Evolutionary conservation across 2,329 filamentous ascomycete species (phyloP).

Genomic region (Mariannaea sp.): DNA sequence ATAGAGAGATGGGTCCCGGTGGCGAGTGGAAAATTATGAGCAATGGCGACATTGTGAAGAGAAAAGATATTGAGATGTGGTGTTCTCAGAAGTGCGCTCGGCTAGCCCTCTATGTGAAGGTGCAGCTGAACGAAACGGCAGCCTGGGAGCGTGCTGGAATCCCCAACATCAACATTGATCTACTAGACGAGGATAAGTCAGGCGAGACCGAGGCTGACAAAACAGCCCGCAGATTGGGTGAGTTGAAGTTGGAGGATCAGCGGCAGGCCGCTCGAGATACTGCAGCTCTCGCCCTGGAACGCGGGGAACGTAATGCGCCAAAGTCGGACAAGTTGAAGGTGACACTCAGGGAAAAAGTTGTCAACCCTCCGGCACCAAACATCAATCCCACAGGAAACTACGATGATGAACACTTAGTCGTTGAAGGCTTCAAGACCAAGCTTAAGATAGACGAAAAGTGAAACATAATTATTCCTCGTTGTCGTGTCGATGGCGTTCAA

Average conservation of each 20-base stretch:
- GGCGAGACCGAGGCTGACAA: constrained; percentile 49
- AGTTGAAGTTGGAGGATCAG: constrained; percentile 52
- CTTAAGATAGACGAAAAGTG: constrained; percentile 26
- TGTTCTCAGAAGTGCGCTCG: constrained; percentile 80
- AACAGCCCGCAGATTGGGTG: constrained; percentile 45
- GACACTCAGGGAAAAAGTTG: constrained; percentile 57
- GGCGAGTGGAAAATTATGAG: constrained; percentile 71
- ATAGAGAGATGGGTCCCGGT: constrained; percentile 58
- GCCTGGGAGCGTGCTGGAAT: constrained; percentile 78
- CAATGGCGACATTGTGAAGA: constrained; percentile 67
- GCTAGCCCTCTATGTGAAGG: constrained; percentile 81
- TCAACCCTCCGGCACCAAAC: constrained; percentile 27
- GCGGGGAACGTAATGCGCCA: constrained; percentile 42
- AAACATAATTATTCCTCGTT: constrained; percentile 2
- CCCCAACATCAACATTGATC: constrained; percentile 60
- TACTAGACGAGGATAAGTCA: constrained; percentile 69
- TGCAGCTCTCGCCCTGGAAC: constrained; percentile 56
- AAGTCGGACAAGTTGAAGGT: constrained; percentile 49
- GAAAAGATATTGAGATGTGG: constrained; percentile 80
- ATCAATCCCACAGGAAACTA: constrained; percentile 36
- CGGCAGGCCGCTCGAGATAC: constrained; percentile 47
- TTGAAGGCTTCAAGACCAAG: constrained; percentile 58
- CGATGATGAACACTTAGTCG: constrained; percentile 49
- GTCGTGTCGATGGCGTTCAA: constrained; percentile 3
- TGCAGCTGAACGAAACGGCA: constrained; percentile 84